phyloP scores from a whole-genome alignment of 108 stramenopile species.

The Heterococcus sp. region DNA sequence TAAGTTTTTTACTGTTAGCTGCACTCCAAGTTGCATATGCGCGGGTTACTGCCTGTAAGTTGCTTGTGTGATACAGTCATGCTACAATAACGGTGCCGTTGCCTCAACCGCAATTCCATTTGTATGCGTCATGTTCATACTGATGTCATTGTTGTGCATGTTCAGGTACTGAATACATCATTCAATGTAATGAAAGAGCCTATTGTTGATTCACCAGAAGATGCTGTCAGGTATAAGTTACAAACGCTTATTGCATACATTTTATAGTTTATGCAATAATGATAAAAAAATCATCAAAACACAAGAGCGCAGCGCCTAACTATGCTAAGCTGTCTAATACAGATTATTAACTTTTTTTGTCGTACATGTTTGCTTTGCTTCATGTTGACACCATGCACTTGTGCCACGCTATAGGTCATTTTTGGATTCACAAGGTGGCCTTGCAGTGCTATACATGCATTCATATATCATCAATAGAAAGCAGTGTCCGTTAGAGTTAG shows the following conservation, averaged over 20 bases:
- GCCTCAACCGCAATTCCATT: no score
- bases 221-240: slow-evolving; percentile 48
- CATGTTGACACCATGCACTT: background rate
- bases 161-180: slow-evolving; percentile 76
- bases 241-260: background rate
- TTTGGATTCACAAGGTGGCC: slow-evolving; percentile 7
- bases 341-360: background rate
- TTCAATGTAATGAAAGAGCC: slow-evolving; percentile 89
- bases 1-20: no score
- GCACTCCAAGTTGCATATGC: no score
- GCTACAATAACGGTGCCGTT: no score
- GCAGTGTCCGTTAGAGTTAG: slow-evolving; percentile 21
- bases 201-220: slow-evolving; percentile 81
- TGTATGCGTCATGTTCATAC: no score
- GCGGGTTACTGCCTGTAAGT: no score
- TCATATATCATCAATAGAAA: slow-evolving; percentile 1
- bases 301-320: background rate
- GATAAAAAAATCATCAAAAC: background rate
- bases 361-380: background rate
- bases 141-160: no score
- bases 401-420: slow-evolving; percentile 4
- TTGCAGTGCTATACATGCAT: slow-evolving; percentile 23
- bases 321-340: background rate
- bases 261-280: background rate
- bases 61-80: no score